Evolutionary conservation across 2,329 filamentous ascomycete species (phyloP).

Genomic region (Epichloe gansuensis): DNA sequence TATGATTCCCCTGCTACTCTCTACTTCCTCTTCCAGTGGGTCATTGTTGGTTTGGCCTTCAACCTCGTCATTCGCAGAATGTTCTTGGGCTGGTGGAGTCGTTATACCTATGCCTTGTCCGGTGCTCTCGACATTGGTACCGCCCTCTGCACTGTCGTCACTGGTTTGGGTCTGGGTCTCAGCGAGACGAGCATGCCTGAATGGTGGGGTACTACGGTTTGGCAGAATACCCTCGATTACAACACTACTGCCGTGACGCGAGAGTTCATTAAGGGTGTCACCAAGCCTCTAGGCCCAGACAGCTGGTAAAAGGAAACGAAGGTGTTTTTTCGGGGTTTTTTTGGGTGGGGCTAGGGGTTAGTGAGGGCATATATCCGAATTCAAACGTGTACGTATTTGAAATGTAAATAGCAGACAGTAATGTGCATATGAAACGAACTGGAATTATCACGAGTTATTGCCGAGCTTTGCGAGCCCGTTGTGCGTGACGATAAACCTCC

Average conservation of each 20-base stretch:
- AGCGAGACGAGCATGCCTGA: constrained; percentile 30
- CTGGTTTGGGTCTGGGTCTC: constrained; percentile 33
- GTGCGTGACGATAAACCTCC: too few relatives aligned
- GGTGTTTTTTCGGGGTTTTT: neutral
- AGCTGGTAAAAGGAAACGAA: constrained; percentile 12
- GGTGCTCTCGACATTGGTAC: constrained; percentile 48
- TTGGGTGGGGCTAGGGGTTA: neutral
- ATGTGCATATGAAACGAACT: neutral
- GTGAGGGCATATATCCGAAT: neutral
- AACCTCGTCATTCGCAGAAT: constrained; percentile 38
- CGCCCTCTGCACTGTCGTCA: constrained; percentile 42
- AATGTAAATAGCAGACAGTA: neutral
- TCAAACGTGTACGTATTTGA: neutral
- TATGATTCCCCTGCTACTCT: constrained; percentile 43
- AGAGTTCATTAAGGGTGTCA: constrained; percentile 14
- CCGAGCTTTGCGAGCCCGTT: too few relatives aligned
- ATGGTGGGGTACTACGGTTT: constrained; percentile 34
- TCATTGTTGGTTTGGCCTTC: constrained; percentile 42
- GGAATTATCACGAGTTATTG: neutral
- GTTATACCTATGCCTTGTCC: constrained; percentile 47
- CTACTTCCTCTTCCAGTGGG: constrained; percentile 43
- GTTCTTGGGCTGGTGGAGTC: constrained; percentile 43
- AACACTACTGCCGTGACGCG: constrained; percentile 17
- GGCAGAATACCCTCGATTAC: constrained; percentile 19
- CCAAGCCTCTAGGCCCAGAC: constrained; percentile 17